Evolutionary conservation across 345 rosid genomes (phyloP).

Genomic region (Toxicodendron radicans): DNA sequence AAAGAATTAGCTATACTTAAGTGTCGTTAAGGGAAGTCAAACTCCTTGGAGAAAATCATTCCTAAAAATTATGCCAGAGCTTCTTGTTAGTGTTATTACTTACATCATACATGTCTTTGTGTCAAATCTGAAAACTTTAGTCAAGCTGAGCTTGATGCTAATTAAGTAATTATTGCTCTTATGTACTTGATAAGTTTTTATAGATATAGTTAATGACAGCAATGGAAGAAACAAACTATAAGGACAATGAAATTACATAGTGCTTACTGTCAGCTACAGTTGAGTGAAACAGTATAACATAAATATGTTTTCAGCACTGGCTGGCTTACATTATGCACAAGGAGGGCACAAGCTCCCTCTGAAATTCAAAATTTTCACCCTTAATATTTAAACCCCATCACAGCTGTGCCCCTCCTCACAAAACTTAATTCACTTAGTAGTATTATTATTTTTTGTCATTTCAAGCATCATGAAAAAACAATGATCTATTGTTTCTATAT

Average conservation of each 20-base stretch:
- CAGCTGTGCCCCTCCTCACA: no score
- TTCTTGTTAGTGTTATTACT: not conserved
- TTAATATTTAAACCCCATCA: no score
- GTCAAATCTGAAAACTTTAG: not conserved
- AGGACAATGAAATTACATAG: not conserved
- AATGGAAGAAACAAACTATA: not conserved
- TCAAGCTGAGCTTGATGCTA: not conserved
- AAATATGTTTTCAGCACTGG: no score
- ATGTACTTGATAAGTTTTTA: not conserved
- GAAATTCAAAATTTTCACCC: no score
- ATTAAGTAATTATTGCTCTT: not conserved
- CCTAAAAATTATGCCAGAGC: not conserved
- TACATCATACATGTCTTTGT: not conserved
- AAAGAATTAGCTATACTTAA: not conserved
- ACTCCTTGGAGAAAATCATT: not conserved
- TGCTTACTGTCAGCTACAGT: constrained; percentile 3
- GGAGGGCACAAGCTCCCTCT: no score
- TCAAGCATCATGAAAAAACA: no score
- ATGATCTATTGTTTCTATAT: no score
- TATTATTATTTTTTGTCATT: no score
- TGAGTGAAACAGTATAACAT: not conserved
- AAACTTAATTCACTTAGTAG: no score
- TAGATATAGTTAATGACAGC: not conserved
- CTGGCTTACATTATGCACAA: no score
- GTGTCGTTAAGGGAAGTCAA: not conserved